phyloP scores from a whole-genome alignment of 192 early-diverging fungal species.

The Phlyctochytrium arcticum region DNA sequence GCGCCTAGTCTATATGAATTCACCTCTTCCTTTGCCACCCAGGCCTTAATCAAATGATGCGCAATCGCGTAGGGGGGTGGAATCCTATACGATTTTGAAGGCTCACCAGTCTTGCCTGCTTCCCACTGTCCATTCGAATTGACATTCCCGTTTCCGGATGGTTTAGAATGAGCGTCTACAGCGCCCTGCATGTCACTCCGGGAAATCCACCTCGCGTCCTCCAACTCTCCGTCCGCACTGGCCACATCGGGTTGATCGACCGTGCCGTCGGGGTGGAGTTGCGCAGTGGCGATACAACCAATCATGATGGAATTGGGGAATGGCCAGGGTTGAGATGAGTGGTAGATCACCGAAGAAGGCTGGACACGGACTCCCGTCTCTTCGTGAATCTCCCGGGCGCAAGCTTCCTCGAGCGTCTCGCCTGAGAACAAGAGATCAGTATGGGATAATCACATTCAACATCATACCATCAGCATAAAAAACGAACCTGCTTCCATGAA shows the following conservation, averaged over 20 bases:
- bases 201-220: slow-evolving; percentile 46
- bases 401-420: slow-evolving; percentile 47
- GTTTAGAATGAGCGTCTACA: background rate
- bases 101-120: background rate
- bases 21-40: slow-evolving; percentile 12
- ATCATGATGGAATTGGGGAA: slow-evolving; percentile 57
- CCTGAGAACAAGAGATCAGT: slow-evolving; percentile 38
- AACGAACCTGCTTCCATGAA: slow-evolving; percentile 20
- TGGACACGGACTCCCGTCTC: slow-evolving; percentile 46
- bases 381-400: slow-evolving; percentile 45
- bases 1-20: no score
- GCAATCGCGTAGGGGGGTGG: slow-evolving; percentile 39
- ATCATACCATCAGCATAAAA: background rate
- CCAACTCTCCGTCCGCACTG: slow-evolving; percentile 38
- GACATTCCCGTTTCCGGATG: background rate
- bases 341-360: slow-evolving; percentile 38
- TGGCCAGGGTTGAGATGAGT: slow-evolving; percentile 59
- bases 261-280: no score
- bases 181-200: slow-evolving; percentile 29
- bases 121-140: background rate
- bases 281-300: slow-evolving; percentile 39
- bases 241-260: slow-evolving; percentile 32
- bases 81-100: background rate
- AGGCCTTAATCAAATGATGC: slow-evolving; percentile 30
- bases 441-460: background rate